These are phyloP conservation scores for Talaromyces borbonicus DNA, from an alignment of 495 filamentous ascomycete species.

Conservation along the genomic window DNA sequence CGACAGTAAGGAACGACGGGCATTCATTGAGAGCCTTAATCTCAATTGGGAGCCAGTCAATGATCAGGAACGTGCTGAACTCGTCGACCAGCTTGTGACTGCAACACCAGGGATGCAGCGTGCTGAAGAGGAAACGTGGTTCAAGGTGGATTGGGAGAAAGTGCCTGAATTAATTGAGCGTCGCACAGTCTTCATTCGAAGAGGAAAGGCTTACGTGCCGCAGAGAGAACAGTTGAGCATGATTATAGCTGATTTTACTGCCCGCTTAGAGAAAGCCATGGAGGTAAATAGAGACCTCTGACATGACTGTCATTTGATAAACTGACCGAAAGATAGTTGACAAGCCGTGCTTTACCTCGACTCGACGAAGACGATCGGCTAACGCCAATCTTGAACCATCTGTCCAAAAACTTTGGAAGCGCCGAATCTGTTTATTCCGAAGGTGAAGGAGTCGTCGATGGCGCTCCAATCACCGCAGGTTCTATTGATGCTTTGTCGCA, in stretches of 20 bases:
- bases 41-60: slow-evolving; percentile 74
- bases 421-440: slow-evolving; percentile 72
- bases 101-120: slow-evolving; percentile 44
- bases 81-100: slow-evolving; percentile 41
- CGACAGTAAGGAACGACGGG: slow-evolving; percentile 54
- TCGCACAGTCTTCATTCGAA: slow-evolving; percentile 64
- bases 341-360: slow-evolving; percentile 77
- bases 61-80: slow-evolving; percentile 59
- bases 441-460: slow-evolving; percentile 44
- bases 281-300: slow-evolving; percentile 48
- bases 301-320: background rate
- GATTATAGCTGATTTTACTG: slow-evolving; percentile 77
- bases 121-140: slow-evolving; percentile 75
- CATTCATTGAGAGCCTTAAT: slow-evolving; percentile 68
- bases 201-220: slow-evolving; percentile 87
- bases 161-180: slow-evolving; percentile 85
- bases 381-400: slow-evolving; percentile 83
- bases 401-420: slow-evolving; percentile 84
- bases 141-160: slow-evolving; percentile 88
- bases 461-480: slow-evolving; percentile 66
- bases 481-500: slow-evolving; percentile 73
- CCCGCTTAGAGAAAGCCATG: slow-evolving; percentile 64
- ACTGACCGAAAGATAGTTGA: slow-evolving; percentile 46
- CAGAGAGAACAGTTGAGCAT: slow-evolving; percentile 75
- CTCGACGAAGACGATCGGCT: slow-evolving; percentile 96